Evolutionary conservation across 441 rosid species (phyloP).

Genomic region (Raphanus hybrid): DNA sequence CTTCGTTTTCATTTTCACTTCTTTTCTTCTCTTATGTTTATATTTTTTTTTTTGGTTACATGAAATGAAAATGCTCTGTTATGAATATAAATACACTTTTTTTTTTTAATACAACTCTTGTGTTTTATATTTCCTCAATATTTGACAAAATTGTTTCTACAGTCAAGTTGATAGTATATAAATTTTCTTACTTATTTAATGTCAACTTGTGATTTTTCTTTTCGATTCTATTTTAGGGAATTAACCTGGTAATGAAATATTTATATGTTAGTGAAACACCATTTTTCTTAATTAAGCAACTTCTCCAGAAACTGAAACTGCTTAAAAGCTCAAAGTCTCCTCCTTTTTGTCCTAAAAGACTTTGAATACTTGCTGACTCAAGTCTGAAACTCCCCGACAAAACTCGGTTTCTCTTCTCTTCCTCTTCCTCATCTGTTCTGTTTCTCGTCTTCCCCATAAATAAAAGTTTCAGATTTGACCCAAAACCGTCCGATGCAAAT

Average conservation of each 20-base stretch:
- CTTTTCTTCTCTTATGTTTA: slow-evolving; percentile 13
- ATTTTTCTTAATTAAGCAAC: slow-evolving; percentile 29
- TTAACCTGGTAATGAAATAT: background rate
- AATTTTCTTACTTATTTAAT: background rate
- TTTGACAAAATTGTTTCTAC: background rate
- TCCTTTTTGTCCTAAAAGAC: slow-evolving; percentile 27
- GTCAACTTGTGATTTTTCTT: slow-evolving; percentile 20
- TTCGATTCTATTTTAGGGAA: background rate
- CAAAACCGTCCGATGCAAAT: slow-evolving; percentile 25
- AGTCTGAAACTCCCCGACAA: slow-evolving; percentile 35
- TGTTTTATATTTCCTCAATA: too few relatives aligned
- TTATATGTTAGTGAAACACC: slow-evolving; percentile 3
- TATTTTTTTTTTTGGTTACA: background rate
- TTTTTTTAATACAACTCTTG: slow-evolving; percentile 17
- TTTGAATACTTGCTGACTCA: slow-evolving; percentile 44
- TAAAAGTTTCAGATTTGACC: slow-evolving; percentile 19
- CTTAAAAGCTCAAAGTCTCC: slow-evolving; percentile 41
- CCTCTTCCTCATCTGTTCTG: slow-evolving; percentile 25
- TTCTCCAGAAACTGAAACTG: slow-evolving; percentile 16
- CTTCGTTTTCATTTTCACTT: slow-evolving; percentile 2
- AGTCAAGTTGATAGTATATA: background rate
- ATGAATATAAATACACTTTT: slow-evolving; percentile 19
- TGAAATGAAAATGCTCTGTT: slow-evolving; percentile 26
- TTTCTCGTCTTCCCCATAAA: slow-evolving; percentile 15
- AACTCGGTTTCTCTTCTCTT: slow-evolving; percentile 19